These are phyloP conservation scores for Colletotrichum aenigma DNA, from an alignment of 2,329 filamentous ascomycete species.

Conservation along the genomic window DNA sequence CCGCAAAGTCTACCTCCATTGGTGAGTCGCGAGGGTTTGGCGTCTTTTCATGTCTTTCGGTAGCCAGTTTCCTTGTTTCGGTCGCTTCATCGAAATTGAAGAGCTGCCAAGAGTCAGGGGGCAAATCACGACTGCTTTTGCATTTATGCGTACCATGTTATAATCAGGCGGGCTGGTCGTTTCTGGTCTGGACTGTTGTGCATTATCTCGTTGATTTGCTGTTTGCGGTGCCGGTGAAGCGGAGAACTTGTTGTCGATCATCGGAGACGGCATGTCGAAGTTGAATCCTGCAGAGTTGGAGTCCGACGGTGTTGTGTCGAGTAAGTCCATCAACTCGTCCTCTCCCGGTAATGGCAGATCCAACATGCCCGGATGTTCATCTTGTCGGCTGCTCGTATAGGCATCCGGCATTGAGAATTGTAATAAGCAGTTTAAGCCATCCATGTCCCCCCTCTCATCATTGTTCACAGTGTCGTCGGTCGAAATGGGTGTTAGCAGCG, in stretches of 20 bases:
- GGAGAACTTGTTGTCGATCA: not conserved
- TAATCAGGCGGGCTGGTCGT: constrained; percentile 5
- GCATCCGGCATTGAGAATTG: not conserved
- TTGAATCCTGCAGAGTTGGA: not conserved
- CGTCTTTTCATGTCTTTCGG: not conserved
- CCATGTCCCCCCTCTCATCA: not conserved
- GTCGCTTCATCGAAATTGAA: not conserved
- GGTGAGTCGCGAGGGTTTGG: not conserved
- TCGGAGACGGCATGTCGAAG: not conserved
- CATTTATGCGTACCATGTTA: not conserved
- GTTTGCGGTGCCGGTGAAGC: not conserved
- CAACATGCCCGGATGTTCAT: not conserved
- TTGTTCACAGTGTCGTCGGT: not conserved
- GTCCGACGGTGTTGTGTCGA: constrained; percentile 2
- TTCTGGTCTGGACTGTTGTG: not conserved
- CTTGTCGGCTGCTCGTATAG: not conserved
- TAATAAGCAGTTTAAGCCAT: not conserved
- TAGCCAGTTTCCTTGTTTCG: not conserved
- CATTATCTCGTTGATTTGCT: too few species aligned
- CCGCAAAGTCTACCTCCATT: not conserved
- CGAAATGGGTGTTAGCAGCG: not conserved
- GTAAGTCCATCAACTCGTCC: constrained; percentile 4
- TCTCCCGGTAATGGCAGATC: constrained; percentile 4
- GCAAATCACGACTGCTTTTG: too few species aligned
- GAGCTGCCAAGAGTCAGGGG: not conserved